phyloP scores from a whole-genome alignment of 139 green algal genomes.

The Tetradesmus lagerheimii region DNA sequence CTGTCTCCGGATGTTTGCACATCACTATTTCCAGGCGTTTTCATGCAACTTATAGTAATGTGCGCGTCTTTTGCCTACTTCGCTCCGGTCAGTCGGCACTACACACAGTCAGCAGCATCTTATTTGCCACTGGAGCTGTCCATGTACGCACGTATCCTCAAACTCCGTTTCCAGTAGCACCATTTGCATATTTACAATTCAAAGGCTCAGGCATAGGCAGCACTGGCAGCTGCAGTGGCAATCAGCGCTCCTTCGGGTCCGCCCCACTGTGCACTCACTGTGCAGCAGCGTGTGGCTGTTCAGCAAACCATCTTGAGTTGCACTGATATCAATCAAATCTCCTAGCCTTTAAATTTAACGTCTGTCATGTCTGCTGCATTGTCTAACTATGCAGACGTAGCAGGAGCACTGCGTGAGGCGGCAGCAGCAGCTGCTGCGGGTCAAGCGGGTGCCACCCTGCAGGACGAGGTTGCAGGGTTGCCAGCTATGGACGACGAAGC shows the following conservation, averaged over 20 bases:
- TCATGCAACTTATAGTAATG: neutral
- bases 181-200: too few relatives aligned
- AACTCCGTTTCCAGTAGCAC: too few relatives aligned
- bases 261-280: neutral
- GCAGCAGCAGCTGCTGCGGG: neutral
- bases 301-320: neutral
- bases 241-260: too few relatives aligned
- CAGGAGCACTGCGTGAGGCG: neutral
- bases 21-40: neutral
- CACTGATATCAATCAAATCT: too few relatives aligned
- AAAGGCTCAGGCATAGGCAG: neutral
- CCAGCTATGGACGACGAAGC: neutral
- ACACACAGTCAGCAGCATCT: constrained; percentile 1
- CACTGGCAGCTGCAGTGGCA: neutral
- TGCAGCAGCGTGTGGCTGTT: neutral
- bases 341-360: too few relatives aligned
- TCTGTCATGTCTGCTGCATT: neutral
- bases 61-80: neutral
- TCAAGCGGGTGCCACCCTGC: neutral
- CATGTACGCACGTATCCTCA: too few relatives aligned
- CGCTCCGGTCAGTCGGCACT: neutral
- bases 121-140: neutral
- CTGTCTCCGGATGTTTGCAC: too few relatives aligned
- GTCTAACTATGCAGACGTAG: neutral
- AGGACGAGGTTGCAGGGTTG: neutral